These are phyloP conservation scores for Boletellus ananas DNA, from an alignment of 768 basidiomycete genomes.

Conservation along the genomic window DNA sequence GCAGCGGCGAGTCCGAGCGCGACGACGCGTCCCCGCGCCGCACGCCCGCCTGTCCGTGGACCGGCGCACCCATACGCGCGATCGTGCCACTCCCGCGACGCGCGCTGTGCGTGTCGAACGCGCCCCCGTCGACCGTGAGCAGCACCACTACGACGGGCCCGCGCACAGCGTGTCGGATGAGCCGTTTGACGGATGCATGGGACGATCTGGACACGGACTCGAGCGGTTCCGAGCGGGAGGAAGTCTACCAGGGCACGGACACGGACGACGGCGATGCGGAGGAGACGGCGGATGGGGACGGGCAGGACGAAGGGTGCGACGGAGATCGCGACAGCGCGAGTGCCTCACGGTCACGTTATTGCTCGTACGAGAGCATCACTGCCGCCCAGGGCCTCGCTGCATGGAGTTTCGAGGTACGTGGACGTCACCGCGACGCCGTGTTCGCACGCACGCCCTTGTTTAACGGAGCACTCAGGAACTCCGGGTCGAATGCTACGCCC, in stretches of 20 bases:
- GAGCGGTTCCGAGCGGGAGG: too few species aligned
- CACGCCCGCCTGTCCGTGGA: slow-evolving; percentile 8
- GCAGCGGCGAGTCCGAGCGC: too few species aligned
- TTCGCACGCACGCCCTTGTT: neutral
- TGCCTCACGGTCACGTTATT: neutral
- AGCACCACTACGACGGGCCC: too few species aligned
- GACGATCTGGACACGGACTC: too few species aligned
- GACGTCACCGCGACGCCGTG: neutral
- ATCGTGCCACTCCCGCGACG: slow-evolving; percentile 20
- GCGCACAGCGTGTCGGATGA: too few species aligned
- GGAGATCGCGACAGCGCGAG: neutral
- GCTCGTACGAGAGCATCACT: slow-evolving; percentile 26
- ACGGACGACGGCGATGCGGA: neutral
- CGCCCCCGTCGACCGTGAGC: neutral
- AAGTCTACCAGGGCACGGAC: too few species aligned
- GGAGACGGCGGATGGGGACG: neutral
- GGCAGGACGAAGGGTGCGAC: neutral
- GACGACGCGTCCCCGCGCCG: neutral
- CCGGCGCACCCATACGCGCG: slow-evolving; percentile 23
- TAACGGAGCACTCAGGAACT: slow-evolving; percentile 14
- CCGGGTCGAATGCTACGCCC: slow-evolving; percentile 30
- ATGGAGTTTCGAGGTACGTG: slow-evolving; percentile 31
- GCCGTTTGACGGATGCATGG: too few species aligned
- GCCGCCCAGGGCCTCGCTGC: slow-evolving; percentile 20
- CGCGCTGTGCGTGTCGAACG: neutral